Conservation (phyloP, 495 filamentous ascomycete genomes). For the Trichoderma reesei region DNA sequence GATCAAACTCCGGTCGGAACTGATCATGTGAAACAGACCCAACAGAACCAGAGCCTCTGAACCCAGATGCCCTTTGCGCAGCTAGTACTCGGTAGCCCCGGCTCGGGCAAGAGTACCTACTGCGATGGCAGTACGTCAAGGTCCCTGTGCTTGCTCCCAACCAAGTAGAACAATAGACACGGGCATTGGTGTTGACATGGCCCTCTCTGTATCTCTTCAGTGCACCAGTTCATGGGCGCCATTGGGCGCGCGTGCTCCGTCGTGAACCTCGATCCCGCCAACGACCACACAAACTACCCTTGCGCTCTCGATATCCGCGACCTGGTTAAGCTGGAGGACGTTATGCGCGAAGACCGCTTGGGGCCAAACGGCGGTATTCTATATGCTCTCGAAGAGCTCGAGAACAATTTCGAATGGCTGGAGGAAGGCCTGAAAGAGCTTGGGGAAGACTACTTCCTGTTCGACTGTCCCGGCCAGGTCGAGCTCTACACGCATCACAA, state of each 20-base stretch:
- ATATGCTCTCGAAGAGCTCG: slow-evolving; percentile 91
- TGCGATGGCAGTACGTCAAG: slow-evolving; percentile 70
- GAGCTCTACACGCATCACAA: slow-evolving; percentile 93
- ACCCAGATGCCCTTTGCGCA: slow-evolving; percentile 46
- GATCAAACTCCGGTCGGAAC: background rate
- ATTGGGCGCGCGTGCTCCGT: slow-evolving; percentile 91
- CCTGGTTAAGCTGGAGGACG: slow-evolving; percentile 80
- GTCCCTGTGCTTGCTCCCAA: background rate
- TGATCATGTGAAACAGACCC: background rate
- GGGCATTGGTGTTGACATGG: background rate
- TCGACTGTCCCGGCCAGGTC: slow-evolving; percentile 94
- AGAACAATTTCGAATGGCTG: slow-evolving; percentile 84
- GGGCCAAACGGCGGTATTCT: slow-evolving; percentile 88
- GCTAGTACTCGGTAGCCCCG: slow-evolving; percentile 85
- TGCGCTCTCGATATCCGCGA: slow-evolving; percentile 86
- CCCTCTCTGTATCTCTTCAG: slow-evolving; percentile 19
- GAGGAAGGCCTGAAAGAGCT: slow-evolving; percentile 66
- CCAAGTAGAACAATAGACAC: too few species aligned
- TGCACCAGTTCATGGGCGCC: slow-evolving; percentile 94
- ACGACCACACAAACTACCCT: slow-evolving; percentile 70
- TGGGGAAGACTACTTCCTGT: slow-evolving; percentile 84
- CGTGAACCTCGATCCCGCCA: slow-evolving; percentile 94
- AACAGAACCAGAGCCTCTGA: background rate
- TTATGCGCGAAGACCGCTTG: slow-evolving; percentile 86
- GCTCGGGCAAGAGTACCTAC: slow-evolving; percentile 92